Evolutionary conservation across 2,329 filamentous ascomycete species (phyloP), one percentile per base, ranked within the genome.

Genomic region (Cladosporium sphaerospermum): DNA sequence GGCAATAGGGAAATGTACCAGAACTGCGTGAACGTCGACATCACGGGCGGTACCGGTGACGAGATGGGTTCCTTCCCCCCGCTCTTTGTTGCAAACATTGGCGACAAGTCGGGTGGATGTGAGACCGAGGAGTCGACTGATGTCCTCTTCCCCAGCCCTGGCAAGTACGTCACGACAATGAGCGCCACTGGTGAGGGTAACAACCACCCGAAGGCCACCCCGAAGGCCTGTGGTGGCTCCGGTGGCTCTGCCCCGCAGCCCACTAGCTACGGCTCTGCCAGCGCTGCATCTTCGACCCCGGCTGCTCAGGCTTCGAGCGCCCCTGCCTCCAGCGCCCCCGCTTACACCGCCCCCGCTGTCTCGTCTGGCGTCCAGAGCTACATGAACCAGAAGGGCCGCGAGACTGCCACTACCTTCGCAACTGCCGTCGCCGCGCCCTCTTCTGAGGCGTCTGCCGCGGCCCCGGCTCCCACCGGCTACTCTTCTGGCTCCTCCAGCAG

Each of bases 1-100:
- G 93, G 93, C 2, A 96, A 96, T 74, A 85, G 91, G 1, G 93
- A 97, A 68, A 89, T 96, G 79, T 96, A 97, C 78, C 95, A 96
- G 90, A 95, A 96, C 78, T 99, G 92, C 62, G 89, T 86, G 0
- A 82, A 88, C 0, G 70, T 95, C 45, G 79, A 76, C 0, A 77
- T 97, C 19, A 81, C 80, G 0, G 73, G 70, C 3, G 71, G 73
- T 18, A 79, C 82, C 41, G 62, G 81, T 53, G 69, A 75, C 1
- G 80, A 80, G 59, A 79, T 85, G 57, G 67, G 80, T 37, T 68
- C 72, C 0, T 84, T 95, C 10, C 89, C 89, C 0, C 75, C 83
- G 54, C 9, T 95, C 81, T 85, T 90, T 51, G 77, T 84, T 1
- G 85, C 86, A 62, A 95, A 93, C 71, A 73, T 90, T 55, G 62